These are phyloP conservation scores for Helicocarpus griseus DNA, from an alignment of 2,329 filamentous ascomycete genomes.

Conservation along the genomic window DNA sequence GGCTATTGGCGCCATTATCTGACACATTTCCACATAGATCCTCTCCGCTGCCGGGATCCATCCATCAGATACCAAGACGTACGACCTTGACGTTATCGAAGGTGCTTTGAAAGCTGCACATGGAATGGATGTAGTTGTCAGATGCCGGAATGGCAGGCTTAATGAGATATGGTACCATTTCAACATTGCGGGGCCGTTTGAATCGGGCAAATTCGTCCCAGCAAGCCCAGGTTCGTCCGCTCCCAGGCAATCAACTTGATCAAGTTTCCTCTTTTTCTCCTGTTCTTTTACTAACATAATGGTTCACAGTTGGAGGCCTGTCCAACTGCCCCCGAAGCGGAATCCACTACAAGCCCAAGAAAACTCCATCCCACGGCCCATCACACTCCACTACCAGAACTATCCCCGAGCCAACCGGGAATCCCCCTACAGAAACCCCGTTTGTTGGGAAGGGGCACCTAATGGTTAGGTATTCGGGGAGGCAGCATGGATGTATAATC, in stretches of 20 bases:
- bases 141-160: slow-evolving; percentile 39
- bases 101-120: slow-evolving; percentile 39
- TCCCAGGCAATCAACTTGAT: too few species aligned
- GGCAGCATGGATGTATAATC: slow-evolving; percentile 54
- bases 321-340: slow-evolving; percentile 53
- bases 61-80: slow-evolving; percentile 41
- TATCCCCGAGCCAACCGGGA: slow-evolving; percentile 8
- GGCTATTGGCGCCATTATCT: not conserved
- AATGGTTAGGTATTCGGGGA: slow-evolving; percentile 37
- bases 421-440: slow-evolving; percentile 22
- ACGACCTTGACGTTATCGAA: slow-evolving; percentile 43
- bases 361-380: slow-evolving; percentile 10
- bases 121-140: slow-evolving; percentile 40
- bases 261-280: too few species aligned
- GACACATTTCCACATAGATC: not conserved
- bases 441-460: slow-evolving; percentile 53
- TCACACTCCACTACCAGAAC: slow-evolving; percentile 11
- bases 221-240: slow-evolving; percentile 36
- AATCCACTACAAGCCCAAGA: slow-evolving; percentile 58
- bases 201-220: slow-evolving; percentile 52
- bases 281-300: not conserved
- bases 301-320: slow-evolving; percentile 38
- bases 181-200: slow-evolving; percentile 46
- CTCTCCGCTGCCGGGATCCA: slow-evolving; percentile 47
- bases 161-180: slow-evolving; percentile 49